Evolutionary conservation across 495 filamentous ascomycete species (phyloP).

Genomic region (Podospora anserina): DNA sequence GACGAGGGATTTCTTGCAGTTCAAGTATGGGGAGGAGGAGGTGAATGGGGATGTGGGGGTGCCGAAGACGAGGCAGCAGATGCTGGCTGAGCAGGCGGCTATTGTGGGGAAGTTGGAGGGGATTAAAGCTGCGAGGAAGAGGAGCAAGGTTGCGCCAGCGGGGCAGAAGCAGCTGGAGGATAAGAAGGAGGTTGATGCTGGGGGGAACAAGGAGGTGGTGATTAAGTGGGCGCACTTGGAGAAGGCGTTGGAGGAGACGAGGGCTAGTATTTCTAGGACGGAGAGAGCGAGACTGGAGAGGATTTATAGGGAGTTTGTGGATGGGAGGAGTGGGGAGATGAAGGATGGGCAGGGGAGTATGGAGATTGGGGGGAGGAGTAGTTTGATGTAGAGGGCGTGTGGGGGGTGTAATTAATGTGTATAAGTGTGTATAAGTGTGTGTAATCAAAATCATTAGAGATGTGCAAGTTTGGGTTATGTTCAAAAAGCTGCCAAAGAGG

Average conservation of each 20-base stretch:
- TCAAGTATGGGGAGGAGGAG: constrained; percentile 68
- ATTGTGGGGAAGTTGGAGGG: constrained; percentile 71
- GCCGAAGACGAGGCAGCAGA: constrained; percentile 32
- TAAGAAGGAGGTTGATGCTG: constrained; percentile 20
- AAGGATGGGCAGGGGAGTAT: constrained; percentile 81
- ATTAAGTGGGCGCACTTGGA: constrained; percentile 85
- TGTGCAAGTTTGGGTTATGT: background rate
- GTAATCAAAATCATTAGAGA: background rate
- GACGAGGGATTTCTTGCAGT: constrained; percentile 67
- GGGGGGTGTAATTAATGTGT: background rate
- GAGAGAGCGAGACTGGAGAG: constrained; percentile 69
- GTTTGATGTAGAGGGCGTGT: constrained; percentile 65
- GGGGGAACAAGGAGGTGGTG: constrained; percentile 56
- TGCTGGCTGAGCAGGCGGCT: constrained; percentile 65
- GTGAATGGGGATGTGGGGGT: constrained; percentile 36
- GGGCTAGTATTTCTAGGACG: constrained; percentile 73
- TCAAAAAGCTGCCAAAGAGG: too few species aligned
- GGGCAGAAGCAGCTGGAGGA: constrained; percentile 37
- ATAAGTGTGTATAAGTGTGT: background rate
- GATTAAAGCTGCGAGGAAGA: constrained; percentile 64
- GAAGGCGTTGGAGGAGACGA: constrained; percentile 70
- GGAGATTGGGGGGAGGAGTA: constrained; percentile 89
- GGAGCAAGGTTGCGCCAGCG: constrained; percentile 50
- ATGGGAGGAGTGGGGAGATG: constrained; percentile 90
- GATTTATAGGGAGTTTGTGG: constrained; percentile 91